Conservation (phyloP, 2,329 filamentous ascomycete genomes). For the Pseudogymnoascus sp. region DNA sequence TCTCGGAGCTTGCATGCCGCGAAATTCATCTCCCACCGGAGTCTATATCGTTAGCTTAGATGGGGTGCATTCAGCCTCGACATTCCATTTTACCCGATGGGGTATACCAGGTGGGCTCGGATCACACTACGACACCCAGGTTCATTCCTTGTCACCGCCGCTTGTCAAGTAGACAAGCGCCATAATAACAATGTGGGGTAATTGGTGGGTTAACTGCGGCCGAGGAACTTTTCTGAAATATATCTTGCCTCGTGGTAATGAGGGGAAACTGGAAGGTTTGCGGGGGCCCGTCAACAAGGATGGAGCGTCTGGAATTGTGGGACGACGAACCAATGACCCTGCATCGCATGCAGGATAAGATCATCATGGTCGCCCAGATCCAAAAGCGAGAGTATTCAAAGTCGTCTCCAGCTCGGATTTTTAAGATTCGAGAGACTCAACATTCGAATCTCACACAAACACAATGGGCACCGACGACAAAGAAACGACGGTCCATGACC, state of each 20-base stretch:
- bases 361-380: not conserved
- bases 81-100: not conserved
- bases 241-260: not conserved
- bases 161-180: not conserved
- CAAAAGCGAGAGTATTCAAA: not conserved
- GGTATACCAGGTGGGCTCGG: not conserved
- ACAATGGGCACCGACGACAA: constrained; percentile 1
- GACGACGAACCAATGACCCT: not conserved
- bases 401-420: not conserved
- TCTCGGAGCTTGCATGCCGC: not conserved
- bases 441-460: not conserved
- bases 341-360: not conserved
- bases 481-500: constrained; percentile 3
- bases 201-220: constrained; percentile 5
- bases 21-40: not conserved
- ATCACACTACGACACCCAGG: not conserved
- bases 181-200: constrained; percentile 2
- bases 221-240: not conserved
- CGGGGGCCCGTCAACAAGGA: not conserved
- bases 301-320: not conserved
- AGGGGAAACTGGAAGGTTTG: not conserved
- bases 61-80: not conserved
- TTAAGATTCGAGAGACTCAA: not conserved
- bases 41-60: not conserved
- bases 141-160: not conserved